Evolutionary conservation across 1,284 basidiomycete species (phyloP).

Genomic region (Ustilago esculenta): DNA sequence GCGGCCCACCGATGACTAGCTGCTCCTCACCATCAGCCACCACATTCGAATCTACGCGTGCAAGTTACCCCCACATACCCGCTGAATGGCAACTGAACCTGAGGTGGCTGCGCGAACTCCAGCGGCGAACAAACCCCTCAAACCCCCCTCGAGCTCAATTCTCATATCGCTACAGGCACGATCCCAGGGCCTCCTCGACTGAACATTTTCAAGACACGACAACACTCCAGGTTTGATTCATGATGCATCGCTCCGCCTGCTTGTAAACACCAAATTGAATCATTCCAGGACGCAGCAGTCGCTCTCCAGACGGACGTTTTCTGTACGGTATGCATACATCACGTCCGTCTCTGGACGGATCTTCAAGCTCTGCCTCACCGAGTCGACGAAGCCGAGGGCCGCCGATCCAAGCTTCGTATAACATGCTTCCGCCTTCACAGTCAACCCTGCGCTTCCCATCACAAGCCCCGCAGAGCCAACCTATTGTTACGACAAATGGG

Average conservation of each 20-base stretch:
- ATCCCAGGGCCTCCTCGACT: too few relatives aligned
- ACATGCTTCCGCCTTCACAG: slow-evolving; percentile 35
- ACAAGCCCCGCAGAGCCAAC: slow-evolving; percentile 8
- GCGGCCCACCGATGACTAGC: neutral
- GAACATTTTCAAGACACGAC: too few relatives aligned
- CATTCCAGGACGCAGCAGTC: neutral
- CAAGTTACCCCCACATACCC: slow-evolving; percentile 1
- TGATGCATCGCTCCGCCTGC: too few relatives aligned
- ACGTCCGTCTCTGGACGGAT: slow-evolving; percentile 16
- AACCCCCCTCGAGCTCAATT: too few relatives aligned
- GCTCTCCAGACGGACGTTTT: neutral
- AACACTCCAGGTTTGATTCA: too few relatives aligned
- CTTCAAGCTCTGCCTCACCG: slow-evolving; percentile 13
- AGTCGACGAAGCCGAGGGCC: neutral
- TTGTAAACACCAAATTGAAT: too few relatives aligned
- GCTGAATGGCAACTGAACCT: neutral
- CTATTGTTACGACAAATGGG: neutral
- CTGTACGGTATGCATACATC: slow-evolving; percentile 8
- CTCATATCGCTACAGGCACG: too few relatives aligned
- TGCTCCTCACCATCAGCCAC: neutral
- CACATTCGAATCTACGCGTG: neutral
- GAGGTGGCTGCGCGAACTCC: too few relatives aligned
- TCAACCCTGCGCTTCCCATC: slow-evolving; percentile 35
- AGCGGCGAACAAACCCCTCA: too few relatives aligned
- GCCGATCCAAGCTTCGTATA: slow-evolving; percentile 6